Evolutionary conservation across 768 basidiomycete species (phyloP).

Genomic region (Myochromella boudieri): DNA sequence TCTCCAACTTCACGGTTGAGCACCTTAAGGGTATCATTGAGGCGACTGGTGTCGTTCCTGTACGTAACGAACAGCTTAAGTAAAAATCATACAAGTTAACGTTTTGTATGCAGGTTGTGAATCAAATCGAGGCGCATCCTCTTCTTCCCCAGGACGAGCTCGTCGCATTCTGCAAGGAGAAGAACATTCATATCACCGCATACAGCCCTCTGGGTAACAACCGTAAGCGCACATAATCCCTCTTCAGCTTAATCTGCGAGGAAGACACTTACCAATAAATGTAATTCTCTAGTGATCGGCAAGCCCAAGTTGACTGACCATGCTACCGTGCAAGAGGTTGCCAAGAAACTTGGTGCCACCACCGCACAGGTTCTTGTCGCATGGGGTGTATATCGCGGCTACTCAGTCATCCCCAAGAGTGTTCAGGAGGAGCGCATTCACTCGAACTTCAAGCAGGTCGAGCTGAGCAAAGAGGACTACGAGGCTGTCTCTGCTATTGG

Average conservation of each 20-base stretch:
- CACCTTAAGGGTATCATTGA: slow-evolving; percentile 66
- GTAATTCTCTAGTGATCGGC: slow-evolving; percentile 44
- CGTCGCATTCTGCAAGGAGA: slow-evolving; percentile 63
- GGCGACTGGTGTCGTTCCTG: slow-evolving; percentile 73
- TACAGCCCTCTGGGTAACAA: slow-evolving; percentile 83
- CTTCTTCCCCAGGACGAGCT: slow-evolving; percentile 75
- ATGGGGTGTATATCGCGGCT: slow-evolving; percentile 75
- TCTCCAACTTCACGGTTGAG: slow-evolving; percentile 76
- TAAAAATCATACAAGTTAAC: too few relatives aligned
- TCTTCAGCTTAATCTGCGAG: neutral
- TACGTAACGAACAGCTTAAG: slow-evolving; percentile 26
- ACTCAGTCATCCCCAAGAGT: slow-evolving; percentile 84
- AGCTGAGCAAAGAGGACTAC: slow-evolving; percentile 65
- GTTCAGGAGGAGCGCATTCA: slow-evolving; percentile 69
- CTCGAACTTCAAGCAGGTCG: slow-evolving; percentile 78
- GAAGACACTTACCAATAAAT: neutral
- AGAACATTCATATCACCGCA: slow-evolving; percentile 67
- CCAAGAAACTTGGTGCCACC: slow-evolving; percentile 59
- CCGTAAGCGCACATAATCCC: too few relatives aligned
- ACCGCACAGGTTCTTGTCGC: slow-evolving; percentile 83
- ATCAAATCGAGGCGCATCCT: slow-evolving; percentile 87
- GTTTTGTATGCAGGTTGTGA: slow-evolving; percentile 42
- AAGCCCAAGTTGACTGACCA: slow-evolving; percentile 70
- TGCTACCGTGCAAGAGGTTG: slow-evolving; percentile 58
- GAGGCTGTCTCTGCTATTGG: slow-evolving; percentile 56